A percentile compares a stretch with the other conserved stretches of the same genome.
Evolutionary conservation across 2,329 filamentous ascomycete species (phyloP).

Genomic region (Sporothrix mexicana): DNA sequence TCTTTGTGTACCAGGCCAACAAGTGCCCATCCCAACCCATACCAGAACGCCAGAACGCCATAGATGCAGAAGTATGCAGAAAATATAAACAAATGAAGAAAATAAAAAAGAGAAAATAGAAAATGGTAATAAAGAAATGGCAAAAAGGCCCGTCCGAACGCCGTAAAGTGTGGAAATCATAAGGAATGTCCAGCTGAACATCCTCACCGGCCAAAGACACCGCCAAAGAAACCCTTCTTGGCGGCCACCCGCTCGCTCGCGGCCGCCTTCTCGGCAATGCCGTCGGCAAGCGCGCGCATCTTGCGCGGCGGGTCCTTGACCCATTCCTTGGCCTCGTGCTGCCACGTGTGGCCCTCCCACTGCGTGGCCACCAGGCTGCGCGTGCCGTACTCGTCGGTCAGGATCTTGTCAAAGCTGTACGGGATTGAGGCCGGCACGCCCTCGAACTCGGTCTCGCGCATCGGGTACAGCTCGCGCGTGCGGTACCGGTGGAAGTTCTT

Average conservation of each 20-base stretch:
- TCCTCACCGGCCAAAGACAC: not conserved
- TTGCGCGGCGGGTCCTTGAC: slow-evolving; percentile 29
- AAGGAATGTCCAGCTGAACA: not conserved
- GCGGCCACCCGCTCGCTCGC: not conserved
- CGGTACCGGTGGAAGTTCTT: slow-evolving; percentile 79
- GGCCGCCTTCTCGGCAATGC: not conserved
- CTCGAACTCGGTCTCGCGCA: slow-evolving; percentile 76
- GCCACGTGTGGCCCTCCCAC: slow-evolving; percentile 67
- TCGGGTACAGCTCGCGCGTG: slow-evolving; percentile 74
- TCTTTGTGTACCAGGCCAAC: not conserved
- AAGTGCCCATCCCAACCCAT: not conserved
- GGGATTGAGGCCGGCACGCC: slow-evolving; percentile 73
- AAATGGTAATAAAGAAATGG: too few relatives aligned
- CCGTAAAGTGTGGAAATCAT: too few relatives aligned
- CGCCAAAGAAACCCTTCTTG: not conserved
- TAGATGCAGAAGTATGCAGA: slow-evolving; percentile 11
- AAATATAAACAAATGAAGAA: not conserved
- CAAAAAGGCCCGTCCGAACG: too few relatives aligned
- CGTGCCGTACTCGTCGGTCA: slow-evolving; percentile 69
- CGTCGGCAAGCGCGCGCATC: not conserved
- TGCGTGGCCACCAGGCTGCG: slow-evolving; percentile 65
- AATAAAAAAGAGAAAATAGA: not conserved
- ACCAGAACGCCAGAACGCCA: slow-evolving; percentile 25
- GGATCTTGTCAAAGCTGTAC: slow-evolving; percentile 68
- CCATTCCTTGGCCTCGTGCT: slow-evolving; percentile 64